Conservation (phyloP, 805 yeast species). For the Blastobotrys peoriensis region DNA sequence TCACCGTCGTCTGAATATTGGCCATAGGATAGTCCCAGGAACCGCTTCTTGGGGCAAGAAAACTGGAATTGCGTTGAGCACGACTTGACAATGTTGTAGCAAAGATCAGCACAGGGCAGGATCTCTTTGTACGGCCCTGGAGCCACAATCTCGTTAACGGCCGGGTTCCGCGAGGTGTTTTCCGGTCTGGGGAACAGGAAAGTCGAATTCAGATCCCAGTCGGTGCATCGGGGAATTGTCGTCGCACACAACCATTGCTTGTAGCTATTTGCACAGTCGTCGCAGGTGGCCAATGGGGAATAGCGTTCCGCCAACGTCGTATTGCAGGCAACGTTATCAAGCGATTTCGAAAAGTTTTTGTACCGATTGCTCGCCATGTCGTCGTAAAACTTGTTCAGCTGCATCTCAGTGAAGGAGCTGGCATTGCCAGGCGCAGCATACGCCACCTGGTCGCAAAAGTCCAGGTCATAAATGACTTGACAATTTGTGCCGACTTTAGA, state of each 20-base stretch:
- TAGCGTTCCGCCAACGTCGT: conserved; percentile 58
- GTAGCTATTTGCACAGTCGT: conserved; percentile 64
- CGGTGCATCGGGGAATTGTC: conserved; percentile 79
- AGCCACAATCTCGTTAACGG: conserved; percentile 47
- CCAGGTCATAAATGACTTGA: conserved; percentile 63
- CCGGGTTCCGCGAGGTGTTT: conserved; percentile 53
- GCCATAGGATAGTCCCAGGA: conserved; percentile 26
- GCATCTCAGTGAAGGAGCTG: conserved; percentile 28
- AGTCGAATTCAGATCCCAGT: conserved; percentile 25
- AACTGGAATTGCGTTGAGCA: conserved; percentile 79
- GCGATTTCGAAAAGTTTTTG: conserved; percentile 63
- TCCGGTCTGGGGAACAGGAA: conserved; percentile 41
- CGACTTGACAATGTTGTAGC: conserved; percentile 70
- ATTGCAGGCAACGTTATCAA: conserved; percentile 68
- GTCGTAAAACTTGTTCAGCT: conserved; percentile 53
- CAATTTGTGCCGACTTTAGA: conserved; percentile 57
- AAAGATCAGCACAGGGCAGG: conserved; percentile 78
- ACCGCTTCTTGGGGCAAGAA: conserved; percentile 52
- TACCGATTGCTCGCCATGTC: conserved; percentile 49
- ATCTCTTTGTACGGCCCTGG: conserved; percentile 71
- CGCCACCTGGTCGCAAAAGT: conserved; percentile 75
- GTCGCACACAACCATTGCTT: conserved; percentile 87
- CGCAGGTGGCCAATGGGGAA: conserved; percentile 71
- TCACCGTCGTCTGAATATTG: conserved; percentile 26
- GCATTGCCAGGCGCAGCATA: conserved; percentile 72